These are phyloP conservation scores for Salvia sclarea DNA, from an alignment of 305 asterid genomes.

Conservation along the genomic window DNA sequence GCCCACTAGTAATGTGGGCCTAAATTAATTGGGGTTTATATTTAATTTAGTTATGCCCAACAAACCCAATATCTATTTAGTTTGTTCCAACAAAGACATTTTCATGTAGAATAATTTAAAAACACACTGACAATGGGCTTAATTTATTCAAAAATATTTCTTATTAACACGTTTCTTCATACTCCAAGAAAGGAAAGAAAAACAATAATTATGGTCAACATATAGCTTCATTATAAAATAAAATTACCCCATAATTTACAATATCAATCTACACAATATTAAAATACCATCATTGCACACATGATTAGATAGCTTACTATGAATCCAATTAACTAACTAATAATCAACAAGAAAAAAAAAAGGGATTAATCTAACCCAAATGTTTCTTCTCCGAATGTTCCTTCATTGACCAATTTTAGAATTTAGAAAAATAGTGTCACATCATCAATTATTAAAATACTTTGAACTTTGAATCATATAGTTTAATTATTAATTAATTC, in stretches of 20 bases:
- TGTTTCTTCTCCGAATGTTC: neutral
- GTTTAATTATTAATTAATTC: neutral
- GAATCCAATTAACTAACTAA: too few relatives aligned
- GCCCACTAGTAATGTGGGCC: too few relatives aligned
- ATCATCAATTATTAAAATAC: neutral
- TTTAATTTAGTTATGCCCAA: too few relatives aligned
- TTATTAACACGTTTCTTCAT: neutral
- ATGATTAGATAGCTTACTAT: too few relatives aligned
- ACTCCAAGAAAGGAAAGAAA: neutral
- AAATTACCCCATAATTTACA: too few relatives aligned
- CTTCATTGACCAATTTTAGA: neutral
- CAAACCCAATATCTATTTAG: too few relatives aligned
- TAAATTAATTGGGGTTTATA: too few relatives aligned
- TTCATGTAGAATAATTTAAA: neutral
- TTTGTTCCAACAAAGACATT: neutral
- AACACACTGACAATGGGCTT: neutral
- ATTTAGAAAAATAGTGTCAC: neutral
- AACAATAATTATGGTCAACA: neutral
- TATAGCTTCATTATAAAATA: neutral
- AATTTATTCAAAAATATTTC: neutral
- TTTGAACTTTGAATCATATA: too few relatives aligned
- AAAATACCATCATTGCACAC: too few relatives aligned
- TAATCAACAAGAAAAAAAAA: too few relatives aligned
- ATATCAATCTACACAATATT: too few relatives aligned
- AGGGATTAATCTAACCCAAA: too few relatives aligned